phyloP scores from a whole-genome alignment of 208 protist genomes.

The Phytomonas serpens region DNA sequence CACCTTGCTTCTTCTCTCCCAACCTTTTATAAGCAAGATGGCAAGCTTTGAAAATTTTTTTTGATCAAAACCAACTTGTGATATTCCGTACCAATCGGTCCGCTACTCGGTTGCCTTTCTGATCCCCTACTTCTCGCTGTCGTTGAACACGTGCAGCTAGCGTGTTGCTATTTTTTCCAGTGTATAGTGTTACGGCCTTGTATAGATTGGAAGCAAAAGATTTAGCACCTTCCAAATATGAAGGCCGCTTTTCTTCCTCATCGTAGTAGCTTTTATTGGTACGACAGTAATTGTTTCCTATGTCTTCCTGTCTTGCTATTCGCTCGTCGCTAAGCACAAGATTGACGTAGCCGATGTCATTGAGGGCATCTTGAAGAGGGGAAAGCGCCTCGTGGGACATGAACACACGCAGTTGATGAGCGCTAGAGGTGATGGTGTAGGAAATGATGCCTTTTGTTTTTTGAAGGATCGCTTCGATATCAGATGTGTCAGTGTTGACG shows the following conservation, averaged over 20 bases:
- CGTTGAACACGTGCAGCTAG: constrained; percentile 50
- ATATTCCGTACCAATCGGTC: constrained; percentile 44
- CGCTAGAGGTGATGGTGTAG: constrained; percentile 63
- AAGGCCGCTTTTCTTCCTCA: constrained; percentile 25
- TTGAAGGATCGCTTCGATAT: constrained; percentile 79
- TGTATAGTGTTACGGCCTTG: constrained; percentile 53
- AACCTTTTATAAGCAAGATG: background rate
- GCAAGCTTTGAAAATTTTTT: background rate
- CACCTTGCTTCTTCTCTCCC: background rate
- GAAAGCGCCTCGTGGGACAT: constrained; percentile 28
- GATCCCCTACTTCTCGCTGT: constrained; percentile 30
- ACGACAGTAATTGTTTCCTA: constrained; percentile 16
- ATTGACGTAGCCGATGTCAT: constrained; percentile 44
- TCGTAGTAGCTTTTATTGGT: constrained; percentile 57
- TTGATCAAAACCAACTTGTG: constrained; percentile 57
- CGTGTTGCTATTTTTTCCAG: constrained; percentile 33
- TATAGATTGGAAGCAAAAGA: constrained; percentile 56
- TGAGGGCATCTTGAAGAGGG: constrained; percentile 31
- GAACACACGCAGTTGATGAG: constrained; percentile 54
- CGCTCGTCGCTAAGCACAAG: constrained; percentile 27
- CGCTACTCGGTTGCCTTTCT: constrained; percentile 20
- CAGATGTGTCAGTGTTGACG: constrained; percentile 29
- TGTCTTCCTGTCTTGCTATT: constrained; percentile 17
- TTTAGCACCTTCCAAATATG: constrained; percentile 47
- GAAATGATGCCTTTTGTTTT: constrained; percentile 71